Evolutionary conservation across 768 basidiomycete genomes (phyloP), one percentile per base, ranked within the genome.

Genomic region (Pleurotus ostreatus): DNA sequence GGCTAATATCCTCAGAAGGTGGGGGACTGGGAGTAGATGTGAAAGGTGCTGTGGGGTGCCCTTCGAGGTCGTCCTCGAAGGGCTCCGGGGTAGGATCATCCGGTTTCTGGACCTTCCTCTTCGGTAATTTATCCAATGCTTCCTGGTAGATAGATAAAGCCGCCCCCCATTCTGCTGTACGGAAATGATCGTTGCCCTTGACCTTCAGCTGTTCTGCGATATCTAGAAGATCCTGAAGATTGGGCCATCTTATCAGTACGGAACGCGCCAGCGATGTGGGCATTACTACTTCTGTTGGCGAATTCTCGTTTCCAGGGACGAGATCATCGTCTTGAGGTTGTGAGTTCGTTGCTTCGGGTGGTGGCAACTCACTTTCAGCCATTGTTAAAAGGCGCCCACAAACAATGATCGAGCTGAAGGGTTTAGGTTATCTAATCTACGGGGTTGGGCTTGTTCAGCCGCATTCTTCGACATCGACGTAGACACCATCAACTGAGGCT

Each of bases 171-270:
- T 77, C 71, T 39, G 77, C 70, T 16, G 79, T 70, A 46, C 83
- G 84, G 70, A 93, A 96, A 59, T 76, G 71, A 2, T 79, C 78
- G 60, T 94, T 96, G 15, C 93, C 94, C 64, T 87, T 80, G 6
- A 71, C 69, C 69, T 95, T 97, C 53, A 87, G 70, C 46, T 80
- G 78, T 23, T 81, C 79, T 13, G 87, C 88, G 59, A 75, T 71
- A 26, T 60, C 64, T 12, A 89, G 70, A 49, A 62, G 68, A 56
- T 72, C 69, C 83, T 85, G 55, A 0, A 34, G 3, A 34, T 34
- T 34, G 30, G 30, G 30, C 30, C 11, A 34, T 34, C 30, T 34
- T 34, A 34, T 34, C 30, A 34, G 30, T 34, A 11, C 30, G 30
- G 30, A 34, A 34, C 30, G 30, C 30, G 9, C 30, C 30, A 34